phyloP scores from a whole-genome alignment of 169 alveolate species.

The Plasmodium fragile region DNA sequence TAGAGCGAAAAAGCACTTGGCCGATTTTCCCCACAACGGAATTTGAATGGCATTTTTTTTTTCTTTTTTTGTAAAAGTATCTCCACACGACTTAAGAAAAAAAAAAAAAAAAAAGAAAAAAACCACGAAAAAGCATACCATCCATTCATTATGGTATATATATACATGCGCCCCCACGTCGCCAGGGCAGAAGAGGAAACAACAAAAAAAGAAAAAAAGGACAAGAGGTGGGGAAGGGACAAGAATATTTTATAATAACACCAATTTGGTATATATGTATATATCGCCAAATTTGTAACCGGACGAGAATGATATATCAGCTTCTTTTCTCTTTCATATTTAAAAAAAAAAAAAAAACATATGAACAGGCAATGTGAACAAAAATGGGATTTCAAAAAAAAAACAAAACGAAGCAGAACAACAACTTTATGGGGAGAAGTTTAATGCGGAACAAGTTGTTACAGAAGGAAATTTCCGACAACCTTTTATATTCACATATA shows the following conservation, averaged over 20 bases:
- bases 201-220: not conserved
- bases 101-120: no score
- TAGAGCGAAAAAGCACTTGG: not conserved
- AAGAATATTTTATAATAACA: no score
- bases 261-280: not conserved
- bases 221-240: not conserved
- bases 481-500: conserved; percentile 35
- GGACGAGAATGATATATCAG: not conserved
- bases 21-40: not conserved
- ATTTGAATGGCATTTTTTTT: not conserved
- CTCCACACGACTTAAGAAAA: not conserved
- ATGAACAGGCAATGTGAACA: not conserved
- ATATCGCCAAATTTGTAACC: not conserved
- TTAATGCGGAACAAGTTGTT: conserved; percentile 48
- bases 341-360: not conserved
- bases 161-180: not conserved
- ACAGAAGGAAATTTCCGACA: conserved; percentile 48
- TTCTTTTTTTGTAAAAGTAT: not conserved
- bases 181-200: not conserved
- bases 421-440: conserved; percentile 58
- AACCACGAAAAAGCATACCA: not conserved
- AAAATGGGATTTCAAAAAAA: conserved; percentile 28
- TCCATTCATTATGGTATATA: no score
- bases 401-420: conserved; percentile 16
- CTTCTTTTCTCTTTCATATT: not conserved